Evolutionary conservation across 2,329 filamentous ascomycete genomes (phyloP).

Genomic region (Paradendryphiella salina): DNA sequence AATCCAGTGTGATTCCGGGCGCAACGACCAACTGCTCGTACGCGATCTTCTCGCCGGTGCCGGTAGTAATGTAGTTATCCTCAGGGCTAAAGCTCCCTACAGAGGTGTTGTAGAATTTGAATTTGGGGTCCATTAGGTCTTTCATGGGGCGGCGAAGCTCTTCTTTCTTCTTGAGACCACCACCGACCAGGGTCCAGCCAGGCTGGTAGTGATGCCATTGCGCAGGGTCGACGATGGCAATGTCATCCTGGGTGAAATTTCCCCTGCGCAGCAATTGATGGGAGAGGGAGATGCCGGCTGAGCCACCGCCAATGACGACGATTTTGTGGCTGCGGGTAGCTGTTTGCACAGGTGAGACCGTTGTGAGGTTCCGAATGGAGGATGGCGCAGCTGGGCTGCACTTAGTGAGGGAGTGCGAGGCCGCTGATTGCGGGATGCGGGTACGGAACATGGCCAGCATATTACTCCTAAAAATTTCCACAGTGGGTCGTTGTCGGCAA

Average conservation of each 20-base stretch:
- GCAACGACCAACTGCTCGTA: slow-evolving; percentile 69
- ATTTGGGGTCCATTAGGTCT: slow-evolving; percentile 60
- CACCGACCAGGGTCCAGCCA: slow-evolving; percentile 70
- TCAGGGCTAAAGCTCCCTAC: slow-evolving; percentile 59
- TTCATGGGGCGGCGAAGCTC: slow-evolving; percentile 58
- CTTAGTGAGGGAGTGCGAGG: slow-evolving; percentile 1
- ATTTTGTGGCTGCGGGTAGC: slow-evolving; percentile 60
- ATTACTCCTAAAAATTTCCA: neutral
- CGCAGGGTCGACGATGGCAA: slow-evolving; percentile 66
- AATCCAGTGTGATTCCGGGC: slow-evolving; percentile 50
- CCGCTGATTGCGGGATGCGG: neutral
- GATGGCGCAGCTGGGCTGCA: slow-evolving; percentile 1
- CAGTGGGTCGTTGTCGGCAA: neutral
- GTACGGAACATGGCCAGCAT: slow-evolving; percentile 2
- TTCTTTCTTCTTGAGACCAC: slow-evolving; percentile 65
- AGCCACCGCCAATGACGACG: slow-evolving; percentile 68
- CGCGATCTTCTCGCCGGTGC: slow-evolving; percentile 58
- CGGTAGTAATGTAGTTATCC: slow-evolving; percentile 60
- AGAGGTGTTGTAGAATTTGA: slow-evolving; percentile 62
- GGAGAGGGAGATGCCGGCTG: slow-evolving; percentile 66
- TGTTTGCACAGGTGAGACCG: slow-evolving; percentile 35
- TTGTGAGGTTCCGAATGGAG: slow-evolving; percentile 24
- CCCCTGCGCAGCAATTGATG: slow-evolving; percentile 67
- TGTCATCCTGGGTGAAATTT: slow-evolving; percentile 61
- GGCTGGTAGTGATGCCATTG: slow-evolving; percentile 69